Base-by-base conservation (phyloP, 2,329 filamentous ascomycete species). In the Scedosporium boydii region DNA sequence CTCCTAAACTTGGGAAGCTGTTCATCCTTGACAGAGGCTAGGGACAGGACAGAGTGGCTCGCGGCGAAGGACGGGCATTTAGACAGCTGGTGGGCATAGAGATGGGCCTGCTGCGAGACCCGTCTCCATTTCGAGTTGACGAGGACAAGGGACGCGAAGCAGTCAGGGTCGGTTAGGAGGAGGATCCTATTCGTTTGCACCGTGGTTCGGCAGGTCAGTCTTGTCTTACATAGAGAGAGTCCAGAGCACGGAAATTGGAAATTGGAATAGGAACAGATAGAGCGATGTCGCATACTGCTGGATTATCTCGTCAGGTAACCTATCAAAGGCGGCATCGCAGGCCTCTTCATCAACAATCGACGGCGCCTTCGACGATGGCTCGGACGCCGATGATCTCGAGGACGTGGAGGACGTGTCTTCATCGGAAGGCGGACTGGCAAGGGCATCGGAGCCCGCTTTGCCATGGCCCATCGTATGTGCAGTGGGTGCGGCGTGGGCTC, bases 241-340 rank as follows among this genome's bases (percentile, higher is more conserved):
- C 29, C 23, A n/a, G 58, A 61, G 64, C 42, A 57, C 23, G 7
- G 18, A 23, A 27, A 53, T 58, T 60, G 64, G 64, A 61, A 53
- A 64, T 66, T n/a, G 55, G 27, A 27, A 62, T 61, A 16, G 59
- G 58, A 12, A 14, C 34, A 38, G 10, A 38, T 18, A 48, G 34
- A 14, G 18, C 34, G 26, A 26, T 38, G 48, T 4, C 26, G 60
- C 82, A 73, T 75, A 89, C 87, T 88, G 84, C 69, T 87, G 77
- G 67, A 89, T 87, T 64, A 89, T 89, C 72, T 89, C 86, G 72
- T 87, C 83, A 5, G 87, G 87, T 10, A 89, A 76, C 56, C 76
- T 78, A 42, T 82, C 77, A 67, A 88, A 84, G 41, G 80, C 77
- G 34, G 69, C 18, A 18, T 55, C 51, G 51, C 23, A 55, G 23